Percentiles rank a stretch among this genome's conserved stretches.
Conservation (phyloP, 78 protist species). For the Cavenderia fasciculata region DNA sequence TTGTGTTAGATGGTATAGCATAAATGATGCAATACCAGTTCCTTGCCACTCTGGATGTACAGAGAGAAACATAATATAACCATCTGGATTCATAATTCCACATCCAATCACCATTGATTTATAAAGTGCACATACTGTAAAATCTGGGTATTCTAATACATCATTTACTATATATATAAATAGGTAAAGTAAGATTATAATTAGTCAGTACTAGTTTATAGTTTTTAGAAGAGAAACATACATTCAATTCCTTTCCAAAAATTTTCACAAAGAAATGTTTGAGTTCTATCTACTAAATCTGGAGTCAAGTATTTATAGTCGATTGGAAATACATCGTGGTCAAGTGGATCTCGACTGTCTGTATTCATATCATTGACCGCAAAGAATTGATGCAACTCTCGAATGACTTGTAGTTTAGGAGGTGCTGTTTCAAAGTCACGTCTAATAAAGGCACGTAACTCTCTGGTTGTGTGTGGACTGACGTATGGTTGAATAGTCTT, state of each 20-base stretch:
- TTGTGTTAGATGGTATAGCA: slow-evolving; percentile 77
- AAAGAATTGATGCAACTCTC: slow-evolving; percentile 54
- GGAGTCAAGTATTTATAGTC: slow-evolving; percentile 68
- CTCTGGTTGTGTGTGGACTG: slow-evolving; percentile 72
- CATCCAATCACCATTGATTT: slow-evolving; percentile 76
- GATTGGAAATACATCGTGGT: slow-evolving; percentile 7
- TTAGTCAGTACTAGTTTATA: not conserved
- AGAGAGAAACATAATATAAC: slow-evolving; percentile 69
- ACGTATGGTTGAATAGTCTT: slow-evolving; percentile 18
- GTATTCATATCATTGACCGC: not conserved
- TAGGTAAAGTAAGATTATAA: not conserved
- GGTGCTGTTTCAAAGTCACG: slow-evolving; percentile 66
- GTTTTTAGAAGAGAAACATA: not conserved
- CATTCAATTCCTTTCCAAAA: slow-evolving; percentile 86
- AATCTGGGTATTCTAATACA: slow-evolving; percentile 74
- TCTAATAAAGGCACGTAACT: slow-evolving; percentile 62
- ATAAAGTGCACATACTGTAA: slow-evolving; percentile 61
- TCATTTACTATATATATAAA: slow-evolving; percentile 5
- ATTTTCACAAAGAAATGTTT: slow-evolving; percentile 14
- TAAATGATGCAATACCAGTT: slow-evolving; percentile 76
- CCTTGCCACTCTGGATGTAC: slow-evolving; percentile 82
- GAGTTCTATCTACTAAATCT: slow-evolving; percentile 35
- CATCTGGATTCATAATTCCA: slow-evolving; percentile 83
- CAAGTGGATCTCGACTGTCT: not conserved
- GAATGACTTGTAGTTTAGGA: not conserved